These are phyloP conservation scores for Nemania bipapillata DNA, from an alignment of 2,329 filamentous ascomycete genomes.

Conservation along the genomic window DNA sequence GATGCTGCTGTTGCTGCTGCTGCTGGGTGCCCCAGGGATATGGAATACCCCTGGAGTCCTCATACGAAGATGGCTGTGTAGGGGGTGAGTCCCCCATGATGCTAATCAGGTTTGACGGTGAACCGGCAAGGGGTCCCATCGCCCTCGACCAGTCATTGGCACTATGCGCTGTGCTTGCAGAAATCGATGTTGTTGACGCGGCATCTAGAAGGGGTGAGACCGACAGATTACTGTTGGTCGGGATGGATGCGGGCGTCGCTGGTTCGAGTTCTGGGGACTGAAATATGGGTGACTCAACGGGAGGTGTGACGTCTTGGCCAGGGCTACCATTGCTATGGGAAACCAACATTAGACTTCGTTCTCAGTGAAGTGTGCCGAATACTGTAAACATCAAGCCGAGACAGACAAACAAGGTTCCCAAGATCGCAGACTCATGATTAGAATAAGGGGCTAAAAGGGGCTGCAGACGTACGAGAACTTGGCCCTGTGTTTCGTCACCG, in stretches of 20 bases:
- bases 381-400: conserved; percentile 2
- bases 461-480: conserved; percentile 50
- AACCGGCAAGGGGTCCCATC: conserved; percentile 49
- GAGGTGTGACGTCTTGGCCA: conserved; percentile 43
- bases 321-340: conserved; percentile 37
- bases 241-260: conserved; percentile 48
- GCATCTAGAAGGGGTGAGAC: conserved; percentile 49
- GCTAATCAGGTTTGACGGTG: conserved; percentile 52
- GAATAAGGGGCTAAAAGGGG: conserved; percentile 16
- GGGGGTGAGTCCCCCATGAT: conserved; percentile 54
- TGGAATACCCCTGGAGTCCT: conserved; percentile 47
- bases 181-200: conserved; percentile 49
- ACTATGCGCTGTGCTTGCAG: conserved; percentile 51
- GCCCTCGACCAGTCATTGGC: conserved; percentile 51
- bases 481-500: conserved; percentile 53
- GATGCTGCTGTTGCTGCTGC: conserved; percentile 45
- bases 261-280: conserved; percentile 50
- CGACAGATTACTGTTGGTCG: conserved; percentile 45
- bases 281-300: conserved; percentile 45
- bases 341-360: conserved; percentile 34
- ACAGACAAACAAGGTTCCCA: conserved; percentile 42
- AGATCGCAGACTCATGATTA: not conserved
- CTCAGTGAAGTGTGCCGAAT: not conserved
- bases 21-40: conserved; percentile 55
- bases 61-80: conserved; percentile 54